Evolutionary conservation across 176 grass and related monocot species (phyloP).

Genomic region (Carex parvula): DNA sequence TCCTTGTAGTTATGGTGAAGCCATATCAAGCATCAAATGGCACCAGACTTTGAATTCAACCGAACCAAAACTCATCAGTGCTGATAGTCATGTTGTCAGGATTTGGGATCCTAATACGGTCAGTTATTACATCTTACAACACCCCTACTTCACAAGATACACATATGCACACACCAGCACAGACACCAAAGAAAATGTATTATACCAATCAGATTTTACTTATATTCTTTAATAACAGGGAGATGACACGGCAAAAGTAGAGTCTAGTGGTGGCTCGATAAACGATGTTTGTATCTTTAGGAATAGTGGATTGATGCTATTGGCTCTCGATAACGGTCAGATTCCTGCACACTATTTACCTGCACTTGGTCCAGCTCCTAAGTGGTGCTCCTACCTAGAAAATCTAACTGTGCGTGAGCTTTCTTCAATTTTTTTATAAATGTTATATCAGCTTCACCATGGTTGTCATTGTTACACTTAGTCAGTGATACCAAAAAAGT

Average conservation of each 20-base stretch:
- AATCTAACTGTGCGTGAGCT: conserved; percentile 68
- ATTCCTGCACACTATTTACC: conserved; percentile 91
- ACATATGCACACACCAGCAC: not conserved
- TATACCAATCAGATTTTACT: conserved; percentile 15
- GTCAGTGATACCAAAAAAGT: not conserved
- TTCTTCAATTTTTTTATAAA: not conserved
- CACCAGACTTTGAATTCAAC: conserved; percentile 79
- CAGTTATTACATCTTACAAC: conserved; percentile 28
- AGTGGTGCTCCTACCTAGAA: conserved; percentile 97
- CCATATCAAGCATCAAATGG: conserved; percentile 92
- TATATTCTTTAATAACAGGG: conserved; percentile 50
- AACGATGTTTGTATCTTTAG: conserved; percentile 83
- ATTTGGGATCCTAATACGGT: conserved; percentile 98
- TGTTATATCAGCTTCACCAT: not conserved
- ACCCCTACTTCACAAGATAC: not conserved
- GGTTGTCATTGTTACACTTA: not conserved
- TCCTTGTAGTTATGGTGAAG: conserved; percentile 68
- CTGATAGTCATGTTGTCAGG: conserved; percentile 80
- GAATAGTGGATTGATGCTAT: conserved; percentile 75
- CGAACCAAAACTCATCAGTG: conserved; percentile 79
- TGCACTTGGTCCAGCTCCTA: conserved; percentile 85
- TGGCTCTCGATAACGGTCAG: conserved; percentile 84
- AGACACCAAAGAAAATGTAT: not conserved
- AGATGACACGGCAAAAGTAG: conserved; percentile 91
- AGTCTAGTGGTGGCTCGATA: conserved; percentile 67